A percentile compares a stretch with the other conserved stretches of the same genome.
These are phyloP conservation scores for Penicillium sp. DNA, from an alignment of 2,329 filamentous ascomycete genomes.

Conservation along the genomic window DNA sequence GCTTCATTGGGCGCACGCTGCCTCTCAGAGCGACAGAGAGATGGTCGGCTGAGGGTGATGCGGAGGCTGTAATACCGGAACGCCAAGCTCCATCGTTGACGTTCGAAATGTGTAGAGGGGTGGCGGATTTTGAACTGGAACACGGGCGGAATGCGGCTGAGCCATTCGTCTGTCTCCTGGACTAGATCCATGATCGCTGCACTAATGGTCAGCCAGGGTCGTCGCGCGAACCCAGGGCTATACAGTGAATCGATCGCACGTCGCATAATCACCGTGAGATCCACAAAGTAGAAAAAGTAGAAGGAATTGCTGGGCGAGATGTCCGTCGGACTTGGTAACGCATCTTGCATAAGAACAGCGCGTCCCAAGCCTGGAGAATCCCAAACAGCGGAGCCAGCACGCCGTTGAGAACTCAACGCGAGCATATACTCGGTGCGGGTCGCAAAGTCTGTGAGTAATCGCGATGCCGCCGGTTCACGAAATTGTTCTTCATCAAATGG, in stretches of 20 bases:
- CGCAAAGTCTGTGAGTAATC: slow-evolving; percentile 38
- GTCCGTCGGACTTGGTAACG: slow-evolving; percentile 29
- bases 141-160: slow-evolving; percentile 1
- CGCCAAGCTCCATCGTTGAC: slow-evolving; percentile 44
- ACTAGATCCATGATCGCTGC: slow-evolving; percentile 13
- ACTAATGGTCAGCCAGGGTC: slow-evolving; percentile 12
- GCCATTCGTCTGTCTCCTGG: slow-evolving; percentile 11
- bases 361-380: slow-evolving; percentile 16
- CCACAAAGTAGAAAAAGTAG: slow-evolving; percentile 44
- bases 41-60: slow-evolving; percentile 39
- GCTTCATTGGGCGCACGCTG: slow-evolving; percentile 29
- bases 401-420: slow-evolving; percentile 18
- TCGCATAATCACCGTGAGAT: slow-evolving; percentile 42
- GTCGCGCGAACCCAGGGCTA: slow-evolving; percentile 32
- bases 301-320: slow-evolving; percentile 43
- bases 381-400: slow-evolving; percentile 21
- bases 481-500: slow-evolving; percentile 47
- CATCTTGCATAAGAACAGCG: slow-evolving; percentile 27
- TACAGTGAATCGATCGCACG: slow-evolving; percentile 45
- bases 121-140: slow-evolving; percentile 2
- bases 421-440: slow-evolving; percentile 22
- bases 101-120: slow-evolving; percentile 31
- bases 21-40: slow-evolving; percentile 42
- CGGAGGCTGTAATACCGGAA: slow-evolving; percentile 36
- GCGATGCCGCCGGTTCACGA: slow-evolving; percentile 35